A percentile compares a stretch with the other conserved stretches of the same genome.
Conservation (phyloP, 495 filamentous ascomycete species). For the Xylaria nigripes region DNA sequence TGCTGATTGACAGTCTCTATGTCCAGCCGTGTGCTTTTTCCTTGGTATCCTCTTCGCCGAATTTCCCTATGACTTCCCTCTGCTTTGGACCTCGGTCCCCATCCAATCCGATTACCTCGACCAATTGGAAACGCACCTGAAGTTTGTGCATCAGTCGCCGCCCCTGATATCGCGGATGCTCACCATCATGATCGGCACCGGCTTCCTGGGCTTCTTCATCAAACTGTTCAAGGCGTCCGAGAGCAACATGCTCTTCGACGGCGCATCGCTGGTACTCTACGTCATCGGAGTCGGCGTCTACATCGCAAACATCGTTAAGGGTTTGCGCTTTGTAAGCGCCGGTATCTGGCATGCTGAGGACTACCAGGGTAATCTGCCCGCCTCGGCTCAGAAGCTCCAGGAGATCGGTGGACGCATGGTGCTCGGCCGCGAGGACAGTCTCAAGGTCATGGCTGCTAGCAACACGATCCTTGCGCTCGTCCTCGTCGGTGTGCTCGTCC, state of each 20-base stretch:
- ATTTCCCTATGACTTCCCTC: constrained; percentile 96
- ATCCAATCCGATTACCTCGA: constrained; percentile 60
- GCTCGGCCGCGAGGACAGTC: constrained; percentile 69
- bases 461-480: constrained; percentile 93
- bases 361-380: constrained; percentile 25
- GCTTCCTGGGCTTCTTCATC: constrained; percentile 79
- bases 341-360: constrained; percentile 47
- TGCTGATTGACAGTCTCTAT: background rate
- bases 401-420: constrained; percentile 34
- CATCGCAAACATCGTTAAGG: constrained; percentile 89
- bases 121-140: constrained; percentile 78
- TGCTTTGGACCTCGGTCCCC: constrained; percentile 74
- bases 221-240: constrained; percentile 91
- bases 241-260: constrained; percentile 94
- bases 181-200: constrained; percentile 82
- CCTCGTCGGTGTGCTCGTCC: constrained; percentile 76
- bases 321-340: constrained; percentile 65
- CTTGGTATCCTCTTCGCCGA: constrained; percentile 95
- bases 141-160: constrained; percentile 76
- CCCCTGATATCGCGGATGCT: constrained; percentile 87
- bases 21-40: constrained; percentile 76
- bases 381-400: constrained; percentile 31
- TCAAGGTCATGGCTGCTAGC: constrained; percentile 88
- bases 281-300: constrained; percentile 88
- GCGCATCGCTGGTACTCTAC: constrained; percentile 83